phyloP scores from a whole-genome alignment of 2,329 filamentous ascomycete genomes.

The Claviceps maximensis region DNA sequence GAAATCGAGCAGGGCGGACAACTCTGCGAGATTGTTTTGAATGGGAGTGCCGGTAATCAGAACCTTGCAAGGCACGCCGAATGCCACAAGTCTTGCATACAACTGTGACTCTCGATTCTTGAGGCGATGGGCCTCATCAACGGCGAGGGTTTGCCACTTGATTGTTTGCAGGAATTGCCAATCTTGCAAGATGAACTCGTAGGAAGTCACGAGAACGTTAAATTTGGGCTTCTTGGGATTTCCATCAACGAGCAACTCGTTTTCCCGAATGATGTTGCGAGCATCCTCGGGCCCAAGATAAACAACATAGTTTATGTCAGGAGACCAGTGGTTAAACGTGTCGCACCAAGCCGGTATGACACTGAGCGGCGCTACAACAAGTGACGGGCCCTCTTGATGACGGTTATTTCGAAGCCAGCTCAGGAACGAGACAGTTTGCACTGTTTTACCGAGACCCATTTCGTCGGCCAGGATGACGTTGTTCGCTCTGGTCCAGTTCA shows the following conservation, averaged over 20 bases:
- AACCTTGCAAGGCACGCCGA: constrained; percentile 76
- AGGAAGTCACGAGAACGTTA: constrained; percentile 94
- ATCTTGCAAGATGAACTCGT: constrained; percentile 88
- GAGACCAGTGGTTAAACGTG: constrained; percentile 92
- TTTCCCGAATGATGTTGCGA: constrained; percentile 75
- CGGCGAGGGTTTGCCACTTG: constrained; percentile 94
- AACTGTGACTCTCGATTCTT: constrained; percentile 95
- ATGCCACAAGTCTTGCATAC: constrained; percentile 72
- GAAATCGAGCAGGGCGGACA: constrained; percentile 89
- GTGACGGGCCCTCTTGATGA: constrained; percentile 82
- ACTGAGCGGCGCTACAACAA: constrained; percentile 92
- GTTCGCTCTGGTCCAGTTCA: constrained; percentile 88
- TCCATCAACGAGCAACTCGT: constrained; percentile 76
- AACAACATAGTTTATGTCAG: constrained; percentile 91
- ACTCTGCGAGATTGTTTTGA: constrained; percentile 88
- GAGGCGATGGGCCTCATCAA: constrained; percentile 91
- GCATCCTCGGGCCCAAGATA: constrained; percentile 86
- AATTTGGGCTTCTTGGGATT: constrained; percentile 87
- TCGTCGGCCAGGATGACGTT: constrained; percentile 97
- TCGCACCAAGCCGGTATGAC: constrained; percentile 98
- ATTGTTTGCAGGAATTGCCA: constrained; percentile 73
- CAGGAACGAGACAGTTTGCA: constrained; percentile 92
- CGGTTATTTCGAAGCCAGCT: constrained; percentile 91
- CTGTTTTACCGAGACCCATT: constrained; percentile 97
- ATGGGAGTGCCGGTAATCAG: constrained; percentile 96